A percentile compares a stretch with the other conserved stretches of the same genome.
Conservation (phyloP, 331 rosid genomes). For the Phaseolus coccineus region DNA sequence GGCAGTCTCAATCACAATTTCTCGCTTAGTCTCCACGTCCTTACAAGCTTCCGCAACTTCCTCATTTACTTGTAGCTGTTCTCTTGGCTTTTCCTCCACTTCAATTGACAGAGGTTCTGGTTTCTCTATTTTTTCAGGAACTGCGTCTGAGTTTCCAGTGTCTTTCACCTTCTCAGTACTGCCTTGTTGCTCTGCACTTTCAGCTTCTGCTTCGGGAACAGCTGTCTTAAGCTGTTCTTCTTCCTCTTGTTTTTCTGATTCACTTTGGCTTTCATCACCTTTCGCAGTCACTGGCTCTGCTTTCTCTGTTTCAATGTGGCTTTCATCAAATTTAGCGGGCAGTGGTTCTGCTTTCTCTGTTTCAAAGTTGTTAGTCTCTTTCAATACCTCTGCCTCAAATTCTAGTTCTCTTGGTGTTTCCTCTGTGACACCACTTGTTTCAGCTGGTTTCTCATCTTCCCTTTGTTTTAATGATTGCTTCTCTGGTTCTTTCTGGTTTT, state of each 20-base stretch:
- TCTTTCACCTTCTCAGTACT: conserved; percentile 46
- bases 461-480: conserved; percentile 32
- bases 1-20: conserved; percentile 28
- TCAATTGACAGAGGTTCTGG: conserved; percentile 22
- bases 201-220: conserved; percentile 34
- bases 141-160: conserved; percentile 29
- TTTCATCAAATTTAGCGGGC: conserved; percentile 40
- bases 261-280: conserved; percentile 41
- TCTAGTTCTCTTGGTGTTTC: conserved; percentile 47
- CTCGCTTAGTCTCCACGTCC: conserved; percentile 48
- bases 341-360: conserved; percentile 43
- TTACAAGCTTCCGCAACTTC: conserved; percentile 48
- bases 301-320: conserved; percentile 27
- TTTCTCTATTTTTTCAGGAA: conserved; percentile 36
- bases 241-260: conserved; percentile 39
- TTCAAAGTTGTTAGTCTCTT: conserved; percentile 32
- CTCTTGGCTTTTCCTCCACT: conserved; percentile 47
- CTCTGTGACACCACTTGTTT: conserved; percentile 28
- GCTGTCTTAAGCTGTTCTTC: conserved; percentile 30
- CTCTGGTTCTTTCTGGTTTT: conserved; percentile 44
- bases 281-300: conserved; percentile 32
- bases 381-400: conserved; percentile 29
- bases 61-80: conserved; percentile 37
- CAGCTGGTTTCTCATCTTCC: conserved; percentile 39
- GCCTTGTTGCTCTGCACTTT: conserved; percentile 27